phyloP scores from a whole-genome alignment of 2,329 filamentous ascomycete genomes.

The Colletotrichum coccodes region DNA sequence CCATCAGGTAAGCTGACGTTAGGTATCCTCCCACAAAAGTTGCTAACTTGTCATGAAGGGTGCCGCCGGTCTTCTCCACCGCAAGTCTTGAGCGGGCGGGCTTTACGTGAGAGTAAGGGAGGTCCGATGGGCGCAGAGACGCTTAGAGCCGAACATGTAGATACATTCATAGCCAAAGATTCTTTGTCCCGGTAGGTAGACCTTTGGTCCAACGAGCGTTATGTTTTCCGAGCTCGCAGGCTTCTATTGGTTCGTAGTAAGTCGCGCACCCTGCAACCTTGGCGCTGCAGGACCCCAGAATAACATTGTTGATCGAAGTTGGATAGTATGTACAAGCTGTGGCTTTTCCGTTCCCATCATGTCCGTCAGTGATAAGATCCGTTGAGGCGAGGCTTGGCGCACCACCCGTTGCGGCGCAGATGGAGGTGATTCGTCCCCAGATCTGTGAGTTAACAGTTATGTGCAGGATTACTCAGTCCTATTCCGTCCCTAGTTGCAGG shows the following conservation, averaged over 20 bases:
- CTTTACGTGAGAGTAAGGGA: too few species aligned
- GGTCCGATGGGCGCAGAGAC: not conserved
- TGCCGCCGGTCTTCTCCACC: slow-evolving; percentile 43
- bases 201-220: not conserved
- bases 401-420: not conserved
- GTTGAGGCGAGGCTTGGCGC: not conserved
- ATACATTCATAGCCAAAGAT: not conserved
- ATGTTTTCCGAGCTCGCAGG: not conserved
- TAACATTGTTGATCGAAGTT: too few species aligned
- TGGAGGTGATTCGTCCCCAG: not conserved
- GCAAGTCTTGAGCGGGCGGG: slow-evolving; percentile 34
- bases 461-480: not conserved
- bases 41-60: slow-evolving; percentile 36
- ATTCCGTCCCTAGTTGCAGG: not conserved
- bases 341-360: not conserved
- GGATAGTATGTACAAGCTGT: not conserved
- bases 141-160: not conserved
- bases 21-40: not conserved
- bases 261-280: not conserved
- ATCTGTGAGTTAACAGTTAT: not conserved
- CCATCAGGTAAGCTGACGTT: slow-evolving; percentile 77
- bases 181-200: not conserved
- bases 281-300: not conserved
- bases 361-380: too few species aligned
- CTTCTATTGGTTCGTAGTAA: not conserved